Evolutionary conservation across 225 moss, liverwort and hornwort genomes (phyloP).

Genomic region (Rhytidiadelphus loreus): DNA sequence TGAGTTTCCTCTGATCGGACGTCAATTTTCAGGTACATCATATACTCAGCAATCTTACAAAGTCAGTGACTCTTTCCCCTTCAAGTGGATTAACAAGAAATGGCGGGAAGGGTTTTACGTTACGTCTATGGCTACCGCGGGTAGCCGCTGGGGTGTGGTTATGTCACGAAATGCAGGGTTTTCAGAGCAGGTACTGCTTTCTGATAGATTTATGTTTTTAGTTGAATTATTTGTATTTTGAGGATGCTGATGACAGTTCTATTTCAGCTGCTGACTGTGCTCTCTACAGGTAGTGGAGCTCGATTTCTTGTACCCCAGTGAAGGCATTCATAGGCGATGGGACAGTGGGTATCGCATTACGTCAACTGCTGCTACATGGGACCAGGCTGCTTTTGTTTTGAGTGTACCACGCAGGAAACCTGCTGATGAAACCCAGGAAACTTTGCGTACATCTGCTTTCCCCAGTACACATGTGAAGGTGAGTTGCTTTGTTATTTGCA

Average conservation of each 20-base stretch:
- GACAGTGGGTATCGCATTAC: constrained; percentile 98
- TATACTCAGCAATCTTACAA: constrained; percentile 98
- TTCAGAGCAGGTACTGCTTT: constrained; percentile 58
- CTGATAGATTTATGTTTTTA: neutral
- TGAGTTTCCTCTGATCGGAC: neutral
- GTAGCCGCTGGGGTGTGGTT: constrained; percentile 95
- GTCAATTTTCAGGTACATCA: constrained; percentile 50
- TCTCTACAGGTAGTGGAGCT: constrained; percentile 79
- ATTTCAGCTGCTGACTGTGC: neutral
- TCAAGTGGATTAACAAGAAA: constrained; percentile 99
- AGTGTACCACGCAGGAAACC: constrained; percentile 96
- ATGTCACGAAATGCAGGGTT: constrained; percentile 99
- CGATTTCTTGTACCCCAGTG: constrained; percentile 95
- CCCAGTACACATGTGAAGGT: constrained; percentile 97
- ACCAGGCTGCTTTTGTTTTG: constrained; percentile 94
- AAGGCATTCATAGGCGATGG: constrained; percentile 97
- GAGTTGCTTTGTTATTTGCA: neutral
- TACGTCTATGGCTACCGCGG: constrained; percentile 99
- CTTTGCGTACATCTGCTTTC: constrained; percentile 83
- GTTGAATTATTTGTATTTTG: neutral
- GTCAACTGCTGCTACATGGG: constrained; percentile 97
- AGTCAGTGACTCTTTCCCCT: constrained; percentile 98
- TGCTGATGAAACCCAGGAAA: constrained; percentile 96
- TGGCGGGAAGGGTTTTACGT: constrained; percentile 98
- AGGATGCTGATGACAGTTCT: neutral